phyloP scores from a whole-genome alignment of 2,329 filamentous ascomycete species.

The Beauveria scarabaeidicola region DNA sequence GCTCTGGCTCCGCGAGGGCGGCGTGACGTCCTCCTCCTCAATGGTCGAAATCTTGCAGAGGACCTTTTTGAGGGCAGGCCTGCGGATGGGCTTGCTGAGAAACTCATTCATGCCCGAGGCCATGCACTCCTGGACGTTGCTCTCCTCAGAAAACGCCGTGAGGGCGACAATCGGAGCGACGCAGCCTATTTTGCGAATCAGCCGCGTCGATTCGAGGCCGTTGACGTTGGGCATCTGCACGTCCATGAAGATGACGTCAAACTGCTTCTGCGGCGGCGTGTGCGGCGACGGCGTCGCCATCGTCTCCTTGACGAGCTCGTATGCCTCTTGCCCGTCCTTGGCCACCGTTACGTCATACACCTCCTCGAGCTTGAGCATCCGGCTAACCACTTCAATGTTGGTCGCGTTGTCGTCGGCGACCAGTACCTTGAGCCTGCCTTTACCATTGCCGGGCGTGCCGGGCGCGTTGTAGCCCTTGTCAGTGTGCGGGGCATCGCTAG shows the following conservation, averaged over 20 bases:
- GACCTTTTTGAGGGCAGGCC: slow-evolving; percentile 78
- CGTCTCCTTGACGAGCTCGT: slow-evolving; percentile 81
- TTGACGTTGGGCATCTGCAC: slow-evolving; percentile 93
- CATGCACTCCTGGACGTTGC: slow-evolving; percentile 77
- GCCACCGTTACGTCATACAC: slow-evolving; percentile 82
- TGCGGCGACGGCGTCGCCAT: slow-evolving; percentile 32
- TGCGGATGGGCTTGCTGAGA: slow-evolving; percentile 66
- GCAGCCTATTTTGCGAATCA: slow-evolving; percentile 83
- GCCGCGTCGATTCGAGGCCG: slow-evolving; percentile 73
- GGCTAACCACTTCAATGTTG: slow-evolving; percentile 50
- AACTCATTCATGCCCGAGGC: slow-evolving; percentile 92
- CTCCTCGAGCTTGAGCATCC: slow-evolving; percentile 66
- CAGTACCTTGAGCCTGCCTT: slow-evolving; percentile 59
- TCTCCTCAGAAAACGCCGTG: slow-evolving; percentile 85
- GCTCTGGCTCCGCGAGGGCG: neutral
- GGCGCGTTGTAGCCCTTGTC: neutral
- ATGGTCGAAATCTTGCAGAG: slow-evolving; percentile 79
- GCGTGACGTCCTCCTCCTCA: slow-evolving; percentile 49
- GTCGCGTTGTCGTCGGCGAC: slow-evolving; percentile 66
- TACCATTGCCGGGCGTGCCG: slow-evolving; percentile 12
- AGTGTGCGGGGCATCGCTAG: slow-evolving; percentile 23
- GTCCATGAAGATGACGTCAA: slow-evolving; percentile 93
- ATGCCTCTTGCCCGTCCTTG: slow-evolving; percentile 78
- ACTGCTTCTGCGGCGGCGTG: slow-evolving; percentile 52
- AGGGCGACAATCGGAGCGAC: slow-evolving; percentile 81